Conservation (phyloP, 176 grass and related monocot genomes). For the Themeda triandra region DNA sequence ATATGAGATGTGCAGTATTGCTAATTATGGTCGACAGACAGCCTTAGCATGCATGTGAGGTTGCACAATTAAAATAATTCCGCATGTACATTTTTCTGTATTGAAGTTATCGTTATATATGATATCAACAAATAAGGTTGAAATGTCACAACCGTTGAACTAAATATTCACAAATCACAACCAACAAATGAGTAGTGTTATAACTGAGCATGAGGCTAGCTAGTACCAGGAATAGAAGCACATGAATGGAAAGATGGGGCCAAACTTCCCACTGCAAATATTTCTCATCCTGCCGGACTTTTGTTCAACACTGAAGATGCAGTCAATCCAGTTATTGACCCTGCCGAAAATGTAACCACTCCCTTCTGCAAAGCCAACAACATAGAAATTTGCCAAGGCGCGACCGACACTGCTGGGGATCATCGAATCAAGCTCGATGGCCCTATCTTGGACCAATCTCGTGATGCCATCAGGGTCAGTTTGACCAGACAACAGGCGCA, state of each 20-base stretch:
- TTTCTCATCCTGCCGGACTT: not conserved
- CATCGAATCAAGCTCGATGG: not conserved
- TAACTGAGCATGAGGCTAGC: not conserved
- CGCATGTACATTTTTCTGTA: too few relatives aligned
- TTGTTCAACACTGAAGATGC: not conserved
- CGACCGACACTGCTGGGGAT: not conserved
- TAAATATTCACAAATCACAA: not conserved
- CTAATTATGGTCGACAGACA: too few relatives aligned
- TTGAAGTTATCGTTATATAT: too few relatives aligned
- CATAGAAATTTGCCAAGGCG: not conserved
- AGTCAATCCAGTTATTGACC: not conserved
- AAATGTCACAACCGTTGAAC: too few relatives aligned
- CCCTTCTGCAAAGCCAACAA: not conserved
- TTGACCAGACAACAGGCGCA: not conserved
- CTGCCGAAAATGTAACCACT: not conserved
- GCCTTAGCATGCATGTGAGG: too few relatives aligned
- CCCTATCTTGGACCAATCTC: accelerated
- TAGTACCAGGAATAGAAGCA: not conserved
- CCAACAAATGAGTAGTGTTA: not conserved
- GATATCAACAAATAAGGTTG: too few relatives aligned
- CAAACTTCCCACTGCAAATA: accelerated
- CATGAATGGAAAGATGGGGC: not conserved
- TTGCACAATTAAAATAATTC: too few relatives aligned
- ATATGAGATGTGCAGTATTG: too few relatives aligned
- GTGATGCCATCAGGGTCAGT: too few relatives aligned